Evolutionary conservation across 345 rosid species (phyloP), one percentile per base, ranked within the genome.

Genomic region (Rhodamnia rubescens): DNA sequence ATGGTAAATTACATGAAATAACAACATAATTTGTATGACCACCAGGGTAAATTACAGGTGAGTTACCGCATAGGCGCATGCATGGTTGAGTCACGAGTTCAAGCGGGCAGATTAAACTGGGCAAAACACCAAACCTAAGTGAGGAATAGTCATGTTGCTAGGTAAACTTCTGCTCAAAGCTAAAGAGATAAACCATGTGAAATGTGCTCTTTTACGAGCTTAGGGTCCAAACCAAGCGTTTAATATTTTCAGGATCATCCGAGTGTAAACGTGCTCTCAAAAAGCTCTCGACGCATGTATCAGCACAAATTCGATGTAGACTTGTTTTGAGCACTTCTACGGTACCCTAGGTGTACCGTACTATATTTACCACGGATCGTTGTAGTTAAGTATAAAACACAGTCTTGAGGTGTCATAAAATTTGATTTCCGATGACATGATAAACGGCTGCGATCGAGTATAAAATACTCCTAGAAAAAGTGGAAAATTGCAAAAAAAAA

Each of bases 301-400:
- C 2, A 22, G 8, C 11, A 8, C 32, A 29, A 29, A 32, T 18
- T 32, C 22, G 10, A 64, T 0, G 0, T 64, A 9, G 22, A 18
- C 3, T 64, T 64, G 44, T 27, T 8, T 59, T 59, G 20, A 27
- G 36, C 74, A 27, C 36, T 29, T 14, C 16, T 0, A 9, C 0
- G 2, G 9, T 32, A 32, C 0, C 32, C 8, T 12, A 4, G 1
- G 18, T 64, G 78, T 32, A 16, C 24, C 44, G 1, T 8, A 32
- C 24, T 0, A 32, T 0, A 64, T 32, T 32, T 32, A 16, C 22
- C 3, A 8, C 12, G 21, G 4, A 9, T 32, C 20, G 18, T 32
- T 3, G 8, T 29, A 8, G 8, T 8, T 64, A 16, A 29, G 44
- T 64, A 64, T 4, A 32, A 2, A 32, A 36, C 32, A 52, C 2